phyloP scores from a whole-genome alignment of 345 rosid species.

The Euphorbia peplus region DNA sequence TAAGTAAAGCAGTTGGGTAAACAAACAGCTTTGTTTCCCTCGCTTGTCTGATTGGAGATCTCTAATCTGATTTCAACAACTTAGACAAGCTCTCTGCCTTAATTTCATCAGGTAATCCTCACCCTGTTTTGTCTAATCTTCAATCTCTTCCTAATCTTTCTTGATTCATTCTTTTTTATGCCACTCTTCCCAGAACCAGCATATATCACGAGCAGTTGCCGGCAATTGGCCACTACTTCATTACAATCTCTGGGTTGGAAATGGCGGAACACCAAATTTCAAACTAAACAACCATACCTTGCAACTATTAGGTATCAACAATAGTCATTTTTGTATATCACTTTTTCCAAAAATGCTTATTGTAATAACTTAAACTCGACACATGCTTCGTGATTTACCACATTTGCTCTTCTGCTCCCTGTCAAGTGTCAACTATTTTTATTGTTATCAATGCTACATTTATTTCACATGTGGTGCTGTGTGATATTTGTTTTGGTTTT shows the following conservation, averaged over 20 bases:
- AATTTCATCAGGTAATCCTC: too few species aligned
- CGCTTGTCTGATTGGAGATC: too few species aligned
- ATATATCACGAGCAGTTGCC: constrained; percentile 24
- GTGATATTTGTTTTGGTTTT: constrained; percentile 10
- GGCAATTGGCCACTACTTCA: constrained; percentile 34
- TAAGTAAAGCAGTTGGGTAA: too few species aligned
- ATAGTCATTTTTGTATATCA: not conserved
- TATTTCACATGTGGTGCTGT: not conserved
- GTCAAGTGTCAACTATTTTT: not conserved
- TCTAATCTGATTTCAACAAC: too few species aligned
- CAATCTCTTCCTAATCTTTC: too few species aligned
- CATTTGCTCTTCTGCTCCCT: not conserved
- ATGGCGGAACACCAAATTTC: constrained; percentile 26
- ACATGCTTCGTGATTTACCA: not conserved
- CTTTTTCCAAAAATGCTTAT: too few species aligned
- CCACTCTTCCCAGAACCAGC: constrained; percentile 34
- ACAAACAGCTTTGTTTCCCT: too few species aligned
- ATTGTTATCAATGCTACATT: not conserved
- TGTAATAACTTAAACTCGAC: too few species aligned
- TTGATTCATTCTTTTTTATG: too few species aligned
- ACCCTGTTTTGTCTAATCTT: too few species aligned
- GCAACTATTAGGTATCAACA: constrained; percentile 35
- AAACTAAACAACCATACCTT: constrained; percentile 24
- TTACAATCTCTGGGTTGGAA: constrained; percentile 35
- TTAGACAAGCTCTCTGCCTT: too few species aligned